Evolutionary conservation across 192 early-diverging fungal species (phyloP).

Genomic region (Coemansia guatemalensis): DNA sequence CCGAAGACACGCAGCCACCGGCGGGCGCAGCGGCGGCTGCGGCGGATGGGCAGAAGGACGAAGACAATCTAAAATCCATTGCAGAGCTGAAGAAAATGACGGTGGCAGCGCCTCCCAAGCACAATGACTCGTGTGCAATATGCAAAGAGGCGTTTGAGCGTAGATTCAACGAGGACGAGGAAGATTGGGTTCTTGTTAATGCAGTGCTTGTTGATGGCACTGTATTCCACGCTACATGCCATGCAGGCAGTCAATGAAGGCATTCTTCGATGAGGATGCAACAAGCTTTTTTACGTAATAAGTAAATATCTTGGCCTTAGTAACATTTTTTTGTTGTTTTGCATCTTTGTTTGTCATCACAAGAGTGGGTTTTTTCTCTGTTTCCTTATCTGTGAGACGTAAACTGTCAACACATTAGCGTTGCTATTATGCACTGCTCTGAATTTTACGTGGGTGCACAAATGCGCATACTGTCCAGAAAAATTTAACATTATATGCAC

Average conservation of each 20-base stretch:
- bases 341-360: constrained; percentile 1
- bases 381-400: background rate
- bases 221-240: constrained; percentile 50
- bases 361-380: background rate
- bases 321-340: background rate
- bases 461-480: background rate
- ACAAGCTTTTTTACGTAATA: background rate
- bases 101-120: constrained; percentile 49
- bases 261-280: background rate
- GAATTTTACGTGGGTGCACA: background rate
- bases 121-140: constrained; percentile 64
- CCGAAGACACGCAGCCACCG: constrained; percentile 18
- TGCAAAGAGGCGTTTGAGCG: constrained; percentile 75
- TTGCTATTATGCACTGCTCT: background rate
- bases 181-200: constrained; percentile 74
- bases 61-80: constrained; percentile 28
- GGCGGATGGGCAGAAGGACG: constrained; percentile 9
- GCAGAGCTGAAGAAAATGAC: constrained; percentile 38
- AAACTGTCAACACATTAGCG: background rate
- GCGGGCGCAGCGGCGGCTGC: constrained; percentile 30
- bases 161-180: constrained; percentile 73
- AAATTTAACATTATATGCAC: background rate
- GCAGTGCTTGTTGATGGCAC: constrained; percentile 60
- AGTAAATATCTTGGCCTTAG: background rate
- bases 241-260: constrained; percentile 8